phyloP scores from a whole-genome alignment of 1,284 basidiomycete genomes.

The Chondrostereum purpureum region DNA sequence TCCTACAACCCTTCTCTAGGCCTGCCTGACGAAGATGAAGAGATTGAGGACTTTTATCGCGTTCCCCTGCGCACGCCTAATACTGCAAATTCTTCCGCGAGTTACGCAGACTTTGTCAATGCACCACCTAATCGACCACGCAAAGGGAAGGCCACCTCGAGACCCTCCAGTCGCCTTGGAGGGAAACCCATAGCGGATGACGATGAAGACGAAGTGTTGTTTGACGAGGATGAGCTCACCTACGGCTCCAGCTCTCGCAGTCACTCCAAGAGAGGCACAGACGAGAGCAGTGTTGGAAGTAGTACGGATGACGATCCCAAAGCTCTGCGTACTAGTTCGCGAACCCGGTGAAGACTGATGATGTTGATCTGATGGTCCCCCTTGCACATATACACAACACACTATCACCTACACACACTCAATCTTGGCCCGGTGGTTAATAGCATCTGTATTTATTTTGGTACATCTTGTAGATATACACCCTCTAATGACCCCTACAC shows the following conservation, averaged over 20 bases:
- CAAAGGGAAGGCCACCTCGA: slow-evolving; percentile 13
- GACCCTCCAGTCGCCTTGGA: slow-evolving; percentile 19
- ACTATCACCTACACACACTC: too few species aligned
- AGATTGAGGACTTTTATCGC: slow-evolving; percentile 58
- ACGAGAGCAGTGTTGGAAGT: slow-evolving; percentile 28
- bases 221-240: slow-evolving; percentile 47
- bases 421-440: background rate
- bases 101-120: slow-evolving; percentile 55
- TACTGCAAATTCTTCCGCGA: slow-evolving; percentile 30
- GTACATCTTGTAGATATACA: background rate
- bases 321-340: slow-evolving; percentile 1
- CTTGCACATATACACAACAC: background rate
- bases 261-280: slow-evolving; percentile 34
- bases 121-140: slow-evolving; percentile 33
- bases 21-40: slow-evolving; percentile 49
- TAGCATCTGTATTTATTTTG: background rate
- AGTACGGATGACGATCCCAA: slow-evolving; percentile 24
- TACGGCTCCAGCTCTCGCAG: slow-evolving; percentile 32
- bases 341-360: background rate
- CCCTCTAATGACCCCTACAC: background rate
- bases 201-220: slow-evolving; percentile 46
- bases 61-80: slow-evolving; percentile 44
- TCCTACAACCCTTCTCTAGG: slow-evolving; percentile 36
- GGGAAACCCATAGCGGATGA: slow-evolving; percentile 21
- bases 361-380: background rate